Evolutionary conservation across 495 filamentous ascomycete species (phyloP), one percentile per base, ranked within the genome.

Genomic region (Daldinia childiae): DNA sequence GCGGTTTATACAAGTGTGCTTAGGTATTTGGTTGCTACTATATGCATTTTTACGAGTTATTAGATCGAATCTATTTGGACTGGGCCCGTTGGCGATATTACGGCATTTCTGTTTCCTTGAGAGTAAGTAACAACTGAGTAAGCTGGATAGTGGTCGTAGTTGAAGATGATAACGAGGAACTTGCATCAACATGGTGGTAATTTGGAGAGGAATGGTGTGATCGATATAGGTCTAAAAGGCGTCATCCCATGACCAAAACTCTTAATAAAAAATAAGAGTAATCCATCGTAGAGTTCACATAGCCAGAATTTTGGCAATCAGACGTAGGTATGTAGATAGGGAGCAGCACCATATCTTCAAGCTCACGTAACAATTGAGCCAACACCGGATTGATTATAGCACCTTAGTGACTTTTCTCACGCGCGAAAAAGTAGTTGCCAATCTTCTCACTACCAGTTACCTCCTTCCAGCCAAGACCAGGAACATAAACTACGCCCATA

Each of bases 361-460:
- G 45, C 36, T 14, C 14, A 43, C 17, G 26, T 39, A 19, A 27
- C 17, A 27, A 51, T 24, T 38, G 21, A 29, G 29, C 6, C 7
- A 21, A 6, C 4, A 56, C 6, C 9, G 4, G 17, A n/a, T 14
- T 43, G 11, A 27, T 57, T 36, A 62, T 45, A 17, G 51, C 45
- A 66, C 66, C 15, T 73, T 55, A 3, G 58, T 30, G 26, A 75
- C 43, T 38, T 63, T 96, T 79, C 90, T 88, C 32, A 96, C 88
- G 41, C n/a, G 88, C 95, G 80, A 97, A 96, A 80, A 99, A 98
- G 79, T 99, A 99, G 81, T 99, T 99, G 36, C 95, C 95, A 80
- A 92, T 88, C 77, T 87, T 89, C 83, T 99, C 95, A 57, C 92
- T 90, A 8, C 92, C 92, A 15, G 65, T 75, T 2, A 97, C 91